These are phyloP conservation scores for Hyaloscypha finlandica DNA, from an alignment of 495 filamentous ascomycete genomes.

Conservation along the genomic window DNA sequence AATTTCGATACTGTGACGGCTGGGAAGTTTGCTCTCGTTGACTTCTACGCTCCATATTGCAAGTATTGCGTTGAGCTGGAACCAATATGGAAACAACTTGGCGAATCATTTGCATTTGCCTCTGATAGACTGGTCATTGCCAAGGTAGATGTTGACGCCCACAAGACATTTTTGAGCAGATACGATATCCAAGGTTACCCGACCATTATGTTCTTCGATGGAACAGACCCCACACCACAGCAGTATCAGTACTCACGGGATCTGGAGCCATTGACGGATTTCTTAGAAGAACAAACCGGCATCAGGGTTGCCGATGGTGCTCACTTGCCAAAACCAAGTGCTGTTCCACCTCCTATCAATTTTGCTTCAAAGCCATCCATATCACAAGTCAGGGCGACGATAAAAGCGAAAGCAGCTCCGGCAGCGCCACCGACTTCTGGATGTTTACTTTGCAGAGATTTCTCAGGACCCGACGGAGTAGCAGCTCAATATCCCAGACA, in stretches of 20 bases:
- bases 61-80: constrained; percentile 26
- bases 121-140: constrained; percentile 29
- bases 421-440: constrained; percentile 36
- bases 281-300: constrained; percentile 26
- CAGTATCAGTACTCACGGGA: constrained; percentile 18
- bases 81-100: constrained; percentile 28
- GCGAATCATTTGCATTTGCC: constrained; percentile 27
- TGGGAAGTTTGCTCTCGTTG: constrained; percentile 25
- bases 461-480: constrained; percentile 74
- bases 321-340: constrained; percentile 22
- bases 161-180: constrained; percentile 16
- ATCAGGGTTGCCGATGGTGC: constrained; percentile 21
- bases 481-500: constrained; percentile 75
- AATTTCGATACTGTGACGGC: constrained; percentile 27
- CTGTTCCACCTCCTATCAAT: constrained; percentile 48
- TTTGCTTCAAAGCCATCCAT: constrained; percentile 45
- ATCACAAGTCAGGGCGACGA: constrained; percentile 43
- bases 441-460: constrained; percentile 87
- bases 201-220: constrained; percentile 30
- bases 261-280: constrained; percentile 19
- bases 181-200: constrained; percentile 27
- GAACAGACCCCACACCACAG: constrained; percentile 12
- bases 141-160: constrained; percentile 14
- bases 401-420: constrained; percentile 32
- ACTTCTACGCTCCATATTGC: constrained; percentile 29